Percentiles rank a stretch among this genome's conserved stretches.
These are phyloP conservation scores for Blastosporella zonata DNA, from an alignment of 1,284 basidiomycete species.

Conservation along the genomic window DNA sequence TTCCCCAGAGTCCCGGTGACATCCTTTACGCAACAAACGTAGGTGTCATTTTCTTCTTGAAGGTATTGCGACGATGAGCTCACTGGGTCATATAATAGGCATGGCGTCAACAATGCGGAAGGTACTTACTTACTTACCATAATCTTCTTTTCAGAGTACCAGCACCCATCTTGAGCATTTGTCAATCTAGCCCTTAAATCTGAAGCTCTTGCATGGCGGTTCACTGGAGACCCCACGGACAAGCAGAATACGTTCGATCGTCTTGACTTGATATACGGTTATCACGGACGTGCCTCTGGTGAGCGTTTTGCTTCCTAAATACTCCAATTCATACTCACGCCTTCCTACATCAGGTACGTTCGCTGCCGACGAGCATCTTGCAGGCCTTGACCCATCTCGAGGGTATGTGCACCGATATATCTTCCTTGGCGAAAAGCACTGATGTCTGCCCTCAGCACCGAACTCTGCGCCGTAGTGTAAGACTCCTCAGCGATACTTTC, in stretches of 20 bases:
- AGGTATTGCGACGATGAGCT: no score
- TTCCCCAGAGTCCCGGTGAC: slow-evolving; percentile 34
- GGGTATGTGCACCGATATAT: slow-evolving; percentile 24
- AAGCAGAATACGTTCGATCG: slow-evolving; percentile 35
- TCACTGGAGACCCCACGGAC: slow-evolving; percentile 36
- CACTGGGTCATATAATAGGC: no score
- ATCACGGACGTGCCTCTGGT: slow-evolving; percentile 36
- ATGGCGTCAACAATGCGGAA: slow-evolving; percentile 40
- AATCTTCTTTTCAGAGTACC: neutral
- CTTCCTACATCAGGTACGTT: slow-evolving; percentile 29
- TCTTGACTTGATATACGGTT: slow-evolving; percentile 35
- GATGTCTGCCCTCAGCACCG: no score
- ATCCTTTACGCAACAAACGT: slow-evolving; percentile 31
- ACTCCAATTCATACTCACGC: neutral
- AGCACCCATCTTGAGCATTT: neutral
- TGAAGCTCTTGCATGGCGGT: slow-evolving; percentile 38
- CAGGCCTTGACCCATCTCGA: slow-evolving; percentile 36
- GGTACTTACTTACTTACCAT: slow-evolving; percentile 19
- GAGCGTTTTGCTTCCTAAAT: neutral
- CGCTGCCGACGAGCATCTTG: slow-evolving; percentile 37
- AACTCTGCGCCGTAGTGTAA: slow-evolving; percentile 37
- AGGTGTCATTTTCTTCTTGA: neutral
- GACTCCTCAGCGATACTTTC: slow-evolving; percentile 1
- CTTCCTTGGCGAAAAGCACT: slow-evolving; percentile 24
- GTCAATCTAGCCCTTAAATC: slow-evolving; percentile 33